Base-by-base conservation (phyloP, 2,329 filamentous ascomycete genomes). In the Fusarium xyrophilum region DNA sequence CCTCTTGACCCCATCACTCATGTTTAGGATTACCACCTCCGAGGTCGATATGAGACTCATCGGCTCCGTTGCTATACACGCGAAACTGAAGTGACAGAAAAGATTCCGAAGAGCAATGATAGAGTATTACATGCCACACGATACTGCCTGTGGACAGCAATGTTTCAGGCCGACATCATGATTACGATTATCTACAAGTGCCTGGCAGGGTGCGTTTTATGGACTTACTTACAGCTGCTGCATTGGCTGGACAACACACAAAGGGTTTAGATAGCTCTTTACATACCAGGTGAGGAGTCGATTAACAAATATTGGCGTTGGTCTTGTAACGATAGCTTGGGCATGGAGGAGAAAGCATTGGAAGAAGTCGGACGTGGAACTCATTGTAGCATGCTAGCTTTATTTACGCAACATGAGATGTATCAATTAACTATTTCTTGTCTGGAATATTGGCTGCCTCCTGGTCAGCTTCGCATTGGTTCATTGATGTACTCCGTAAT, bases 241-340 rank as follows among this genome's bases (percentile, higher is more conserved):
- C 54, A 65, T 72, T 73, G 68, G 68, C 74, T 78, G 73, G 73
- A 79, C 77, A 76, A 75, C 76, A 79, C 77, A 68, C 67, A 79
- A 79, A 80, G 81, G 81, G 80, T 74, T 85, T 84, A 84, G 82
- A 82, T 83, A 84, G 76, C 81, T 81, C 80, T 82, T 80, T 79
- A 75, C 77, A 76, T 75, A 74, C 72, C 67, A 70, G 70, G 63
- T 62, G 67, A 68, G 63, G 60, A 62, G 63, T 68, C 56, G 60
- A 67, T 66, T 68, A 57, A 54, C 56, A 59, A 57, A 58, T 39
- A 63, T 63, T 60, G 58, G 59, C 40, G 62, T 39, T 56, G 56
- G 61, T 63, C 55, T 69, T 68, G 70, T 72, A 72, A 68, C 46
- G 62, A 63, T 68, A 68, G 60, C 59, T 72, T 70, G 58, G 62